These are phyloP conservation scores for Ganoderma lucidum DNA, from an alignment of 1,284 basidiomycete species.

Conservation along the genomic window DNA sequence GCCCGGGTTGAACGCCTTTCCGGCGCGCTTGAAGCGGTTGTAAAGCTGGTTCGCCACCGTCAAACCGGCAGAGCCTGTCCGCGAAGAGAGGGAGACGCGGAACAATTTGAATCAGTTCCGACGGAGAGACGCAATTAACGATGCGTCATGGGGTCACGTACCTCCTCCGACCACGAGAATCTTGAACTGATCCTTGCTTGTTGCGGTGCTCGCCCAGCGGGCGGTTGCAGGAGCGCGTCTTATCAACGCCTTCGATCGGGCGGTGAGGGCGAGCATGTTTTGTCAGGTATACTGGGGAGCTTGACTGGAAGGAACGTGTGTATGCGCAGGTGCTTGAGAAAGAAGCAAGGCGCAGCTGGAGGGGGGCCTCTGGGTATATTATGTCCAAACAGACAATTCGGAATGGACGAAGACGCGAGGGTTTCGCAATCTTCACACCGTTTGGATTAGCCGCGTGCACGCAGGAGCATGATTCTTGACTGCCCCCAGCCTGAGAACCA, in stretches of 20 bases:
- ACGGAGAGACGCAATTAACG: slow-evolving; percentile 16
- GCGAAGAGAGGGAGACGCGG: slow-evolving; percentile 1
- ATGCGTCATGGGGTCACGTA: slow-evolving; percentile 40
- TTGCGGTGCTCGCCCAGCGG: slow-evolving; percentile 48
- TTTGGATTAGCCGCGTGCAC: background rate
- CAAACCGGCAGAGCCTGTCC: slow-evolving; percentile 78
- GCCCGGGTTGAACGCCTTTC: slow-evolving; percentile 70
- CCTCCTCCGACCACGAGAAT: slow-evolving; percentile 75
- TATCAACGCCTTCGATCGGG: slow-evolving; percentile 24
- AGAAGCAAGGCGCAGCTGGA: slow-evolving; percentile 6
- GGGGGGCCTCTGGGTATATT: slow-evolving; percentile 10
- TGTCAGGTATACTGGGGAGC: background rate
- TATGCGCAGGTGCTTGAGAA: slow-evolving; percentile 12
- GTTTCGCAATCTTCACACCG: slow-evolving; percentile 28
- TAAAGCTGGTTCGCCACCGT: slow-evolving; percentile 87
- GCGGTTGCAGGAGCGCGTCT: slow-evolving; percentile 23
- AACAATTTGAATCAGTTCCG: slow-evolving; percentile 29
- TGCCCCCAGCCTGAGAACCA: background rate
- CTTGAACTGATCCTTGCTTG: slow-evolving; percentile 60
- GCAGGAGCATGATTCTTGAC: background rate
- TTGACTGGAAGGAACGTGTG: background rate
- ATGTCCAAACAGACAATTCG: slow-evolving; percentile 27
- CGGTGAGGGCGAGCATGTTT: slow-evolving; percentile 30
- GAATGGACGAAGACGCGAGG: slow-evolving; percentile 23
- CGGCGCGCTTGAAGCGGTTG: slow-evolving; percentile 75